phyloP scores from a whole-genome alignment of 164 flowering plant species.

The Magnolia changhungtana region DNA sequence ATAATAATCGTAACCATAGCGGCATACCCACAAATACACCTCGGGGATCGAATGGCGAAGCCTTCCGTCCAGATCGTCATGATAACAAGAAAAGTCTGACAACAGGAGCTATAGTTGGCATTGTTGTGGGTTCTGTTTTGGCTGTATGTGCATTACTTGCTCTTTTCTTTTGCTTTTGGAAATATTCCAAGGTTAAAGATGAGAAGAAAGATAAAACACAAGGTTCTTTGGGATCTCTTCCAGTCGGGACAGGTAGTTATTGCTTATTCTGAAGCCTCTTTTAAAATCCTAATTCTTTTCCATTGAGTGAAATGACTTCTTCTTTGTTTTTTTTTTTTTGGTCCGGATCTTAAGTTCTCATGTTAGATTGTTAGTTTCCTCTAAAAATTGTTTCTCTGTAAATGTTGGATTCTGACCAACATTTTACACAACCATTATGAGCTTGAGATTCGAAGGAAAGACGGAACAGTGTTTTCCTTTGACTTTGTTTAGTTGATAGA shows the following conservation, averaged over 20 bases:
- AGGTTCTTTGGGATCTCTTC: conserved; percentile 42
- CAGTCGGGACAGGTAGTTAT: conserved; percentile 40
- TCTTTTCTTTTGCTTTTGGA: conserved; percentile 47
- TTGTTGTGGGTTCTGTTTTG: conserved; percentile 48
- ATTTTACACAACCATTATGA: too few species aligned
- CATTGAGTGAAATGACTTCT: not conserved
- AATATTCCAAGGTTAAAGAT: conserved; percentile 28
- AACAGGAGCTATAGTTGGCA: conserved; percentile 60
- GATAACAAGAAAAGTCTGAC: conserved; percentile 31
- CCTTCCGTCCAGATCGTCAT: conserved; percentile 25
- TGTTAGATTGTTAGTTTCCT: not conserved
- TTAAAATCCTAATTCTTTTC: not conserved
- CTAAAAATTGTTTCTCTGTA: too few species aligned
- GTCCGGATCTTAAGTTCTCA: not conserved
- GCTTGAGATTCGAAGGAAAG: too few species aligned
- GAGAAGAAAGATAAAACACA: conserved; percentile 37
- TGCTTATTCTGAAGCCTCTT: not conserved
- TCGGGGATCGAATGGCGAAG: conserved; percentile 25
- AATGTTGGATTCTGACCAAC: too few species aligned
- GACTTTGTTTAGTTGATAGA: too few species aligned
- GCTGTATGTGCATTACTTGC: conserved; percentile 40
- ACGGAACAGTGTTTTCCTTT: too few species aligned
- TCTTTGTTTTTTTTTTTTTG: not conserved
- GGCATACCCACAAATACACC: conserved; percentile 32
- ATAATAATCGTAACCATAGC: conserved; percentile 32